Base-by-base conservation (phyloP, 2,329 filamentous ascomycete species). In the Talaromyces sp. region DNA sequence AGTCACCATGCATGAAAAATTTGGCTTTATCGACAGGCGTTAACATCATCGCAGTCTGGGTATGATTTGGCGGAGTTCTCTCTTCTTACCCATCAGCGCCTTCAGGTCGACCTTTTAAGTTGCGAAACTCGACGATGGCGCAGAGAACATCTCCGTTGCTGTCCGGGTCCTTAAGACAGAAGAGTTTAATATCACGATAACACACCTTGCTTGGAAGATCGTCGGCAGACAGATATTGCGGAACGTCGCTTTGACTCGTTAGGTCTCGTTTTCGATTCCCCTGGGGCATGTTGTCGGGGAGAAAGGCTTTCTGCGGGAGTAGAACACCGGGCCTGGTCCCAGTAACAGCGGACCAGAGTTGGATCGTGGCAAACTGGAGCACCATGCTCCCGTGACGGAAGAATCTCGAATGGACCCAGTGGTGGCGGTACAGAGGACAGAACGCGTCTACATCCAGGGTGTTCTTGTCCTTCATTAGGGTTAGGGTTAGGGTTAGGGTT, bases 1-100 rank as follows among this genome's bases (percentile, higher is more conserved):
- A 70, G 59, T 69, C 61, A n/a, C 66, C 29, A 29, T 71, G 46
- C 54, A 71, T 68, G 26, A 70, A 71, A 50, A 70, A 70, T 62
- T 69, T 70, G 8, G 66, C 69, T 65, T 65, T 68, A 51, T 24
- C 8, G 56, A 41, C 3, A 56, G 2, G 41, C 12, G 21, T 46
- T 46, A 46, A 46, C n/a, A 46, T 46, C 69, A 27, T 32, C 2
- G 41, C n/a, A 46, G 41, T 46, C 41, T 19, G 41, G 3, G 4
- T 2, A n/a, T 14, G 41, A 46, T 14, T 21, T 21, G 41, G 41
- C n/a, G 3, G 4, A 50, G 51, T 10, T 31, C 29, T 31, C 5
- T 7, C 29, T 10, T 3, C 66, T 68, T 70, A 70, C 64, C 67
- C 26, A 65, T 71, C 57, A 60, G 66, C 54, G 6, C 65, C 66